Base-by-base conservation (phyloP, 441 rosid species). In the Populus tomentosa region DNA sequence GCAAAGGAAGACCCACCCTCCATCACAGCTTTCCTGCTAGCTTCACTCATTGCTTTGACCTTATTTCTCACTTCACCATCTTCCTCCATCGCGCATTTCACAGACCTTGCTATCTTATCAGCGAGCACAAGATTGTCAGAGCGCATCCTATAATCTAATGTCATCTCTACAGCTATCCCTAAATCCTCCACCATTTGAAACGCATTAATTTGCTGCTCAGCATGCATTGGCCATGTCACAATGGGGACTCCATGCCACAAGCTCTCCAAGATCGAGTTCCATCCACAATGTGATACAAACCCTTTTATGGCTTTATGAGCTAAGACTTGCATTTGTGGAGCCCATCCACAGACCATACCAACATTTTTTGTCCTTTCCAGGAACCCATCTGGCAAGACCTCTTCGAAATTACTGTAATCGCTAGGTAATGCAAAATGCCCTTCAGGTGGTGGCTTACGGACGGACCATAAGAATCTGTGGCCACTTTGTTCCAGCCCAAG, bases 131-230 rank as follows among this genome's bases (percentile, higher is more conserved):
- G 33, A 11, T 23, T 59, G n/a, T 18, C 7, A 50, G 59, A 50
- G 6, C 70, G 76, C 5, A 65, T 84, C 78, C 56, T 61, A 8
- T 82, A 73, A 70, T 84, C 90, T 78, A 82, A 81, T 32, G 32
- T 78, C 53, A 90, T 83, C 85, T 86, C 88, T 28, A 83, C 84
- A 1, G 86, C 86, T 9, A 87, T 20, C 26, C 87, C 90, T 69
- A 85, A 73, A 71, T 85, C 90, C 32, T 32, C 76, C 83, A 83
- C 88, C 82, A 89, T 53, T 14, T 59, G 42, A 7, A 89, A 89
- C 0, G 90, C 92, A 23, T 87, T 89, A 20, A 86, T 65, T 2
- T 89, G 89, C 28, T 90, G 90, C 71, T 90, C 90, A 0, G 86
- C 83, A 28, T 86, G n/a, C 59, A 50, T 18, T 9, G 75, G 75